Percentiles rank a stretch among this genome's conserved stretches.
Conservation (phyloP, 805 yeast species). For the Pichia paraexigua region DNA sequence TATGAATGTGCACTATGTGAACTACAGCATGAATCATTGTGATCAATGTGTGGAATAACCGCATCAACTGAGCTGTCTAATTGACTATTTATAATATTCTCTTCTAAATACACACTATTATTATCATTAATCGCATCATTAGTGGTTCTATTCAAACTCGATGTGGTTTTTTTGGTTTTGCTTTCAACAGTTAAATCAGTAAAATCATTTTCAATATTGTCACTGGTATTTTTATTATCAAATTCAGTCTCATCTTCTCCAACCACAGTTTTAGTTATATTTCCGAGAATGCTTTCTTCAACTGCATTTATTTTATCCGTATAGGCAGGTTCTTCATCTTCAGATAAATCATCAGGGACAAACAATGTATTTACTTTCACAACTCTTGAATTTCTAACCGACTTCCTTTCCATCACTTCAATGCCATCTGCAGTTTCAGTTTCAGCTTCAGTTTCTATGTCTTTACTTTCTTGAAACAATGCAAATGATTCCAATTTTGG, state of each 20-base stretch:
- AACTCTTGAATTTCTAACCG: conserved; percentile 1
- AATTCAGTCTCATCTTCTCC: neutral
- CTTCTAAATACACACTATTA: neutral
- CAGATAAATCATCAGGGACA: neutral
- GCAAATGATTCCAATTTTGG: conserved; percentile 9
- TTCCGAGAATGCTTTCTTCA: neutral
- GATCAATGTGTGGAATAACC: neutral
- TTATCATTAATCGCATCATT: neutral
- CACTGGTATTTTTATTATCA: neutral
- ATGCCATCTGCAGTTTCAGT: conserved; percentile 1
- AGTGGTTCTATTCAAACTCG: neutral
- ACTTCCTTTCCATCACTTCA: conserved; percentile 4
- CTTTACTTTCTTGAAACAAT: conserved; percentile 4
- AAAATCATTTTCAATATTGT: neutral
- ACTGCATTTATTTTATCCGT: neutral
- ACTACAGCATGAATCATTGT: neutral
- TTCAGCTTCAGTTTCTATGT: neutral
- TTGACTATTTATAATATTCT: neutral
- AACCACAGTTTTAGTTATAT: neutral
- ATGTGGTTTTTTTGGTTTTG: neutral
- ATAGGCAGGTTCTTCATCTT: conserved; percentile 4
- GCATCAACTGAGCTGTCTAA: neutral
- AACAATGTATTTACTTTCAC: neutral
- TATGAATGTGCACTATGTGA: neutral
- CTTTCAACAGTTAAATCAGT: neutral